Percentiles rank a stretch among this genome's conserved stretches.
phyloP scores from a whole-genome alignment of 2,329 filamentous ascomycete species.

The Alternaria hordeiaustralica region DNA sequence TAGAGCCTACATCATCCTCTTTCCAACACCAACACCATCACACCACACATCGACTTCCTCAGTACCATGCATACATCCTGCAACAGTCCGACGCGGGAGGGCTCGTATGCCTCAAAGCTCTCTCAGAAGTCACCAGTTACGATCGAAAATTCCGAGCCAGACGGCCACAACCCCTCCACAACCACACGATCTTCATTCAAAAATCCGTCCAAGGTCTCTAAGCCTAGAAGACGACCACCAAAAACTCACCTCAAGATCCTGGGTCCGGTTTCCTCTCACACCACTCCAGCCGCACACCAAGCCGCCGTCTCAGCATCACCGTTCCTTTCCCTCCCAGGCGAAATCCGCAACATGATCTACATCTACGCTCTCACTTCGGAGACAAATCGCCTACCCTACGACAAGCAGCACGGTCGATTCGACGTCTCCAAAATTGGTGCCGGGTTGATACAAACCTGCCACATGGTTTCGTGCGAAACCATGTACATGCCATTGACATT shows the following conservation, averaged over 20 bases:
- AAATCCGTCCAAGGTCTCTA: not conserved
- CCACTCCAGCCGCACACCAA: not conserved
- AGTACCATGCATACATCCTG: not conserved
- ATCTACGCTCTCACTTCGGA: constrained; percentile 12
- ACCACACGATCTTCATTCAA: not conserved
- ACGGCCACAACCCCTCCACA: not conserved
- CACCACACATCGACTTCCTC: not conserved
- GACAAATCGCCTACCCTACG: constrained; percentile 5
- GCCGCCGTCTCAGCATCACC: not conserved
- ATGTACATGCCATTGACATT: constrained; percentile 13
- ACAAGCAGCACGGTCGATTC: constrained; percentile 10
- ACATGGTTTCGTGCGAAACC: constrained; percentile 18
- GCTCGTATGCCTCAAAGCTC: not conserved
- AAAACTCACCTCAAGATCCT: constrained; percentile 9
- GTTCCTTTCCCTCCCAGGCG: constrained; percentile 18
- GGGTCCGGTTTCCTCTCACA: not conserved
- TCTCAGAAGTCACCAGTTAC: not conserved
- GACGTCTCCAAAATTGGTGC: constrained; percentile 16
- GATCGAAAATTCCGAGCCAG: not conserved
- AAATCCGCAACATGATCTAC: constrained; percentile 22
- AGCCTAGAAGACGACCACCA: not conserved
- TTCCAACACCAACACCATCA: not conserved
- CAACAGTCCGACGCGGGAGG: not conserved
- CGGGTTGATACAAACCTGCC: constrained; percentile 21
- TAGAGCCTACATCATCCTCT: not conserved